Conservation (phyloP, 768 basidiomycete genomes). For the Kwoniella mangroviensis region DNA sequence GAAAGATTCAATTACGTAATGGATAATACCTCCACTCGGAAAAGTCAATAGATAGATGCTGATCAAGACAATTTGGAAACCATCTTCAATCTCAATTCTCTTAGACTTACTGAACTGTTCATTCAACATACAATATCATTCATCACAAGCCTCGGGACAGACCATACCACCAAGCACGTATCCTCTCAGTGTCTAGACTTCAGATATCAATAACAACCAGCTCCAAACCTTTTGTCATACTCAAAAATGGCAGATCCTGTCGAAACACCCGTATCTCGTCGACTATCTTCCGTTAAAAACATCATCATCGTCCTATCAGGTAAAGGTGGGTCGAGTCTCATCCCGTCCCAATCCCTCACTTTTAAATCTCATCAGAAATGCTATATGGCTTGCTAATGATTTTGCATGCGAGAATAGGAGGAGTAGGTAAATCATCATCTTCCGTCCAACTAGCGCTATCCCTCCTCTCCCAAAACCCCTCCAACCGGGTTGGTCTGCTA, state of each 20-base stretch:
- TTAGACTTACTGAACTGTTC: too few relatives aligned
- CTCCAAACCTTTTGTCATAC: too few relatives aligned
- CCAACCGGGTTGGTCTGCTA: slow-evolving; percentile 78
- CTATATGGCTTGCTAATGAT: too few relatives aligned
- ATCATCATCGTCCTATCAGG: slow-evolving; percentile 93
- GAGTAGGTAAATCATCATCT: slow-evolving; percentile 96
- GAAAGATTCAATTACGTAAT: slow-evolving; percentile 13
- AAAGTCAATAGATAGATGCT: slow-evolving; percentile 9
- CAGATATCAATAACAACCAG: too few relatives aligned
- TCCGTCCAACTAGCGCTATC: slow-evolving; percentile 88
- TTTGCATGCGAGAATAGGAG: slow-evolving; percentile 62
- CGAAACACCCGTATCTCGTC: slow-evolving; percentile 69
- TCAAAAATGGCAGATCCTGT: slow-evolving; percentile 48
- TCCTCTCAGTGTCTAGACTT: too few relatives aligned
- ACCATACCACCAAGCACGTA: too few relatives aligned
- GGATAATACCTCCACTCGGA: slow-evolving; percentile 23
- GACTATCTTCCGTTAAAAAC: slow-evolving; percentile 75
- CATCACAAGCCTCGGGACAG: too few relatives aligned
- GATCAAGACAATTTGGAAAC: slow-evolving; percentile 4
- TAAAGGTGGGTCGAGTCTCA: slow-evolving; percentile 64
- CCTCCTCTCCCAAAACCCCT: slow-evolving; percentile 70
- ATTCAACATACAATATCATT: too few relatives aligned
- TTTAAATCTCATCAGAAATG: too few relatives aligned
- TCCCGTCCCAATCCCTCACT: too few relatives aligned
- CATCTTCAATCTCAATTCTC: too few relatives aligned